A percentile compares a stretch with the other conserved stretches of the same genome.
Evolutionary conservation across 2,329 filamentous ascomycete species (phyloP).

Genomic region (Pseudogymnoascus sp.): DNA sequence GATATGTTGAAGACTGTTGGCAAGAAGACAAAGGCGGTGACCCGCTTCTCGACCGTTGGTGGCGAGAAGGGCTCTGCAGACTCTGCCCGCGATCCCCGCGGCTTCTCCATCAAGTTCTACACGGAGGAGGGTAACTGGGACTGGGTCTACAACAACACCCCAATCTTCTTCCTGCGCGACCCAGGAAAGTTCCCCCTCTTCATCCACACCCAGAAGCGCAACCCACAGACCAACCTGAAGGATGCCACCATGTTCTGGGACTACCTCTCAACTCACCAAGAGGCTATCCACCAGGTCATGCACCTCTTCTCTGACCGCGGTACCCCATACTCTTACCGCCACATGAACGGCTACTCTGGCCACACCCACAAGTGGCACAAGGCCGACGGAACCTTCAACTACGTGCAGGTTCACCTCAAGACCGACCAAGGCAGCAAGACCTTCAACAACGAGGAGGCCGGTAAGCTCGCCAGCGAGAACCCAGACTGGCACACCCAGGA

Average conservation of each 20-base stretch:
- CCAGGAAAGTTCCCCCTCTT: conserved; percentile 67
- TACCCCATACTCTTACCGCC: conserved; percentile 55
- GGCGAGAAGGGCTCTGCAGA: conserved; percentile 61
- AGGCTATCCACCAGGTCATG: conserved; percentile 57
- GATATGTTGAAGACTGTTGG: conserved; percentile 49
- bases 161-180: conserved; percentile 69
- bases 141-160: conserved; percentile 69
- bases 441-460: conserved; percentile 49
- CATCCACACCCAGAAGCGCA: conserved; percentile 70
- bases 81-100: conserved; percentile 57
- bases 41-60: conserved; percentile 65
- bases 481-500: conserved; percentile 58
- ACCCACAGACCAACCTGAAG: conserved; percentile 63
- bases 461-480: conserved; percentile 44
- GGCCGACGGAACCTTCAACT: conserved; percentile 56
- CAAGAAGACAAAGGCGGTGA: conserved; percentile 59
- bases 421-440: conserved; percentile 54
- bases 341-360: conserved; percentile 61
- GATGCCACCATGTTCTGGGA: conserved; percentile 44
- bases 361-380: conserved; percentile 62
- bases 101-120: conserved; percentile 64
- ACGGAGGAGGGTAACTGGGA: conserved; percentile 66
- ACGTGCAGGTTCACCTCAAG: conserved; percentile 57
- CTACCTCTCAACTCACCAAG: conserved; percentile 47
- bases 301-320: conserved; percentile 58